Evolutionary conservation across 2,329 filamentous ascomycete genomes (phyloP), one percentile per base, ranked within the genome.

Genomic region (Neonectria coccinea): DNA sequence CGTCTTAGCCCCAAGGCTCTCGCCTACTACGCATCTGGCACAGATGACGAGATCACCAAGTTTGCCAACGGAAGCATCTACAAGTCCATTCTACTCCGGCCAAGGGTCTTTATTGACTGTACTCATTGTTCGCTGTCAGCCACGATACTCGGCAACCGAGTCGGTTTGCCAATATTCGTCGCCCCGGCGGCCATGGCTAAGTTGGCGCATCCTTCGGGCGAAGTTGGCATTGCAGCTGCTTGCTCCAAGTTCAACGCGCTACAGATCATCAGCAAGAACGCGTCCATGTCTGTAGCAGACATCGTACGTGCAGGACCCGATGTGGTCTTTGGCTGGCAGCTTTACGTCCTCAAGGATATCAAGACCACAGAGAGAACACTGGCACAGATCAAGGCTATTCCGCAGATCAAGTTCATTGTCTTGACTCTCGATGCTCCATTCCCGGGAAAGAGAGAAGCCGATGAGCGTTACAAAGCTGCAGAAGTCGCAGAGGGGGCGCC

Each of bases 71-170:
- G 89, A 73, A 78, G 83, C 25, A 90, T 91, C 25, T 97, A 93
- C 77, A 86, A 86, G 41, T 86, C 88, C 65, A 94, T 97, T 70
- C 83, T 97, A 3, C 84, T 97, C 5, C 89, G 93, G 12, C 93
- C 93, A 9, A 85, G 93, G 27, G 87, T 97, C 44, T 96, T 97
- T 78, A 83, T 94, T 70, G 92, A 97, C 80, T 93, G 91, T 80
- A 89, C 86, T 5, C 80, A 81, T 58, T 94, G 91, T 79, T 88
- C 92, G 71, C 86, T 90, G 7, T 86, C 88, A 5, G 95, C 92
- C 1, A 88, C 85, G 0, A 85, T 91, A 39, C 79, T 91, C 2
- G 87, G 86, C 2, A 76, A 82, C 31, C 74, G 78, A 5, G 79
- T 84, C 62, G 79, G 78, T 22, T 77, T 87, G 3, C 89, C 89